Evolutionary conservation across 2,329 filamentous ascomycete genomes (phyloP).

Genomic region (Hysterium pulicare): DNA sequence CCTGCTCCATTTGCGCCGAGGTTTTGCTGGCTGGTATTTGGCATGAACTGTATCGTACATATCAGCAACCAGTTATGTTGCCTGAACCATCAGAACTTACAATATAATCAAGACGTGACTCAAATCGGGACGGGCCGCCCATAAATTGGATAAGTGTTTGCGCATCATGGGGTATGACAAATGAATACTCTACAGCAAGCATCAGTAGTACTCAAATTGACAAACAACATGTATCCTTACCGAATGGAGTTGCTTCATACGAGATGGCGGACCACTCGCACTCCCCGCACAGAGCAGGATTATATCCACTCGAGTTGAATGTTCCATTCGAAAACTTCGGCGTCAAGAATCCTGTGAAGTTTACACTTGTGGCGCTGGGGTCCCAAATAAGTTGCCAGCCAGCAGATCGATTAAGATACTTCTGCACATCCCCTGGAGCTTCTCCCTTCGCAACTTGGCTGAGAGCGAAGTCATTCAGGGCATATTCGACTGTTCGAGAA

Average conservation of each 20-base stretch:
- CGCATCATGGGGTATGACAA: slow-evolving; percentile 38
- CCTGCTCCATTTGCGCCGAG: slow-evolving; percentile 34
- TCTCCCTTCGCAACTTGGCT: slow-evolving; percentile 40
- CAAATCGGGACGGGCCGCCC: slow-evolving; percentile 32
- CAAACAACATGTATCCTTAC: background rate
- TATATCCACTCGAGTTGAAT: too few species aligned
- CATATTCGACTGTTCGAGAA: slow-evolving; percentile 42
- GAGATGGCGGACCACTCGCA: slow-evolving; percentile 36
- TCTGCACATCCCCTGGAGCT: slow-evolving; percentile 37
- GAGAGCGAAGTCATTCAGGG: slow-evolving; percentile 43
- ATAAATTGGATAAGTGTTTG: slow-evolving; percentile 36
- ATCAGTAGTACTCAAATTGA: slow-evolving; percentile 3
- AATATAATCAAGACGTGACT: slow-evolving; percentile 36
- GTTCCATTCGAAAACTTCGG: too few species aligned
- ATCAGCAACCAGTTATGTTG: too few species aligned
- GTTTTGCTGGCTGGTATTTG: slow-evolving; percentile 29
- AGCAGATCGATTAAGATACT: slow-evolving; percentile 37
- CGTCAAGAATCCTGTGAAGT: slow-evolving; percentile 37
- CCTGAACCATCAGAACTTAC: too few species aligned
- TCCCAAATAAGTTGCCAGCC: slow-evolving; percentile 45
- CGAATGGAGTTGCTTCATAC: slow-evolving; percentile 37
- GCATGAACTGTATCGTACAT: too few species aligned
- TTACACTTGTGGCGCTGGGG: slow-evolving; percentile 31
- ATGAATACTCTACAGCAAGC: slow-evolving; percentile 39
- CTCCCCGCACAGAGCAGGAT: slow-evolving; percentile 34